A percentile compares a stretch with the other conserved stretches of the same genome.
Conservation (phyloP, 345 rosid species). For the Salix viminalis region DNA sequence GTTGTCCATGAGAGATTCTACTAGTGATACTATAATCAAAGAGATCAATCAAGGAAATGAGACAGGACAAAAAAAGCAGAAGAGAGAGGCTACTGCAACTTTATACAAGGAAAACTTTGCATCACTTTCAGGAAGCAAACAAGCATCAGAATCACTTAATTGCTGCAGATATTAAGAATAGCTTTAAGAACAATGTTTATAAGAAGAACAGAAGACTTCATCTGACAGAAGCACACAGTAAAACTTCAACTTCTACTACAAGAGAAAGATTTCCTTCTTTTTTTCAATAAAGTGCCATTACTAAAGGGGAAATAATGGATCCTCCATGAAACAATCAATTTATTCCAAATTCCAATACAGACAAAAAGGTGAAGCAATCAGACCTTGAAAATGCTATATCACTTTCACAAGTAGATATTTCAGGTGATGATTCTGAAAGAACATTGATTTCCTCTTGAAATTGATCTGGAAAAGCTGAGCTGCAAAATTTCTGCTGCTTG, state of each 20-base stretch:
- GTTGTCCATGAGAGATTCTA: neutral
- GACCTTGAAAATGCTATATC: slow-evolving; percentile 75
- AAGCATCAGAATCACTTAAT: neutral
- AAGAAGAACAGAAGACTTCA: neutral
- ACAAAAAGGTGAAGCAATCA: slow-evolving; percentile 10
- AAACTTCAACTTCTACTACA: neutral
- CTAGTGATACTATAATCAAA: neutral
- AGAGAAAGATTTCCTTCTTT: neutral
- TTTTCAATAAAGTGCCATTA: neutral
- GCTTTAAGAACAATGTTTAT: slow-evolving; percentile 1
- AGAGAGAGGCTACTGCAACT: too few species aligned
- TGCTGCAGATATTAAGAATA: neutral
- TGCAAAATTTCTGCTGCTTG: slow-evolving; percentile 43
- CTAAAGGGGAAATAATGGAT: neutral
- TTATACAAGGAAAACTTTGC: neutral
- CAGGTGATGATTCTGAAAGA: slow-evolving; percentile 82
- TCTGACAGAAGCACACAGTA: neutral
- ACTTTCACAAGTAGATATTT: slow-evolving; percentile 70
- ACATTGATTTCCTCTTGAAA: slow-evolving; percentile 42
- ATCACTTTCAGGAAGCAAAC: neutral
- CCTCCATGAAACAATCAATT: neutral
- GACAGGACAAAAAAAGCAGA: neutral
- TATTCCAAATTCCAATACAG: neutral
- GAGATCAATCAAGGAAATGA: neutral
- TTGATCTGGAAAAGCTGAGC: slow-evolving; percentile 38